These are phyloP conservation scores for Xylaria sp. DNA, from an alignment of 2,329 filamentous ascomycete species.

Conservation along the genomic window DNA sequence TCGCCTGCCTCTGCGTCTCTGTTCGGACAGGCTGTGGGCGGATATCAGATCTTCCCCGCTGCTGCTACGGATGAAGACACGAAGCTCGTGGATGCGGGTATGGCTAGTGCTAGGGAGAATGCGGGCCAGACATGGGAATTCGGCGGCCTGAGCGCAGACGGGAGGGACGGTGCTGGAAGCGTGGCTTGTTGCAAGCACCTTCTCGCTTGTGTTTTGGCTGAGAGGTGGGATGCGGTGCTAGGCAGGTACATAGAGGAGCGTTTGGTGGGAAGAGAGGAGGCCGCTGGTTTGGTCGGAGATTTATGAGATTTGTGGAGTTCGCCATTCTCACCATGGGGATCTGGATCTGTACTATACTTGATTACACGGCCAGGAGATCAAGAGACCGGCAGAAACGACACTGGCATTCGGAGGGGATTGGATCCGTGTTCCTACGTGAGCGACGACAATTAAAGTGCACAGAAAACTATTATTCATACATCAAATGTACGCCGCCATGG, in stretches of 20 bases:
- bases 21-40: neutral
- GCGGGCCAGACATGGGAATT: constrained; percentile 45
- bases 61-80: neutral
- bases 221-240: constrained; percentile 70
- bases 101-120: constrained; percentile 22
- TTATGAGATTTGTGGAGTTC: constrained; percentile 45
- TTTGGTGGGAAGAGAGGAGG: constrained; percentile 69
- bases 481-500: neutral
- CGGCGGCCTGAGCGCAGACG: constrained; percentile 52
- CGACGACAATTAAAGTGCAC: neutral
- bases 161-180: constrained; percentile 45
- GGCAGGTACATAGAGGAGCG: constrained; percentile 65
- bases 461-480: neutral
- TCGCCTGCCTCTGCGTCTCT: neutral
- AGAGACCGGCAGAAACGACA: neutral
- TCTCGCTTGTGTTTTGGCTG: constrained; percentile 81
- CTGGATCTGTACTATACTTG: neutral
- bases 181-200: constrained; percentile 86
- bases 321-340: neutral
- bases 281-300: constrained; percentile 74
- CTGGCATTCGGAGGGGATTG: neutral
- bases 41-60: constrained; percentile 18
- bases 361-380: neutral
- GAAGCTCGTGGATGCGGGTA: constrained; percentile 28
- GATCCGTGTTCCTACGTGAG: neutral